phyloP scores from a whole-genome alignment of 805 yeast species.

The Candida xyloterini region DNA sequence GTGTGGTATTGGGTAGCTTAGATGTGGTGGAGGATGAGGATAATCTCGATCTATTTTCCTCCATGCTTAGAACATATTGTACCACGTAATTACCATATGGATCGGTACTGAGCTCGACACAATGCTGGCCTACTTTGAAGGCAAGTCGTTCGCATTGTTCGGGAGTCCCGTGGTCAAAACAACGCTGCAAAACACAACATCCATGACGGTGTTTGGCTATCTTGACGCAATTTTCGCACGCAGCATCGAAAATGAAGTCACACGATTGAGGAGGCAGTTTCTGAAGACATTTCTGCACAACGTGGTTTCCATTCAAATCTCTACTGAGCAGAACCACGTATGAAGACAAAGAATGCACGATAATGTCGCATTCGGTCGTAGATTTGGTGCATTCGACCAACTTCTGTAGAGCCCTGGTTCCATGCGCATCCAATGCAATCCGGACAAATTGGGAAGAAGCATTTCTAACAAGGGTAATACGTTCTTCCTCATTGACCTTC shows the following conservation, averaged over 20 bases:
- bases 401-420: constrained; percentile 93
- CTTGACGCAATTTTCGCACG: constrained; percentile 64
- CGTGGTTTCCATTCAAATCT: constrained; percentile 95
- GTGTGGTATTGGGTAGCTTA: constrained; percentile 29
- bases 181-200: constrained; percentile 93
- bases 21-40: constrained; percentile 22
- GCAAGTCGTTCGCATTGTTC: constrained; percentile 69
- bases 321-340: constrained; percentile 78
- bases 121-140: constrained; percentile 61
- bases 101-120: constrained; percentile 73
- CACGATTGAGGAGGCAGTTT: constrained; percentile 64
- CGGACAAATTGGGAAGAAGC: constrained; percentile 72
- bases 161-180: constrained; percentile 82
- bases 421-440: constrained; percentile 90
- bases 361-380: constrained; percentile 64
- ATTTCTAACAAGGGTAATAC: constrained; percentile 63
- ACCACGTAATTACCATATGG: constrained; percentile 97
- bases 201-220: constrained; percentile 97
- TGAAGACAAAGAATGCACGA: constrained; percentile 37
- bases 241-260: constrained; percentile 89
- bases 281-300: constrained; percentile 87
- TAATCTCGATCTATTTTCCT: constrained; percentile 33
- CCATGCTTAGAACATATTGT: constrained; percentile 71
- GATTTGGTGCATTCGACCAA: constrained; percentile 77
- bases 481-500: constrained; percentile 64